Base-by-base conservation (phyloP, 805 yeast genomes). In the Lipomyces lipofer region DNA sequence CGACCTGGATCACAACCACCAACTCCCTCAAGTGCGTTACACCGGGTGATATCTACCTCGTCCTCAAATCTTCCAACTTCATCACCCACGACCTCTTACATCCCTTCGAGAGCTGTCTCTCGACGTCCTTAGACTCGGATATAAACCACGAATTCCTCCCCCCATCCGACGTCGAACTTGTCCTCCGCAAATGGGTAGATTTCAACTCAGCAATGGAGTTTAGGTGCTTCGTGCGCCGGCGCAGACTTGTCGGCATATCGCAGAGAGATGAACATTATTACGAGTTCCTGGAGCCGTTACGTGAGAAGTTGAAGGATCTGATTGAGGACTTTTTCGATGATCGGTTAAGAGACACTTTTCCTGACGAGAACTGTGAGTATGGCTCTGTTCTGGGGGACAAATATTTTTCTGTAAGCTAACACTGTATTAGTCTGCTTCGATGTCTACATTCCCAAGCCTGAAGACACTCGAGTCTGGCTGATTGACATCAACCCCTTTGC, bases 161-260 rank as follows among this genome's bases (percentile, higher is more conserved):
- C 13, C 12, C 40, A 36, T 12, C 27, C n/a, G 64, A 64, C 1
- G 80, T 75, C 56, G 95, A 88, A 63, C 71, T 94, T 30, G 85
- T 92, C 2, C 68, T 94, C 39, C 78, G 95, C 42, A 80, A 89
- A 69, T 94, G 97, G 98, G 75, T 81, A 42, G 78, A 79, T 45
- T 72, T 92, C 39, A 89, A 88, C 60, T 97, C 98, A 0, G 88
- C 98, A 0, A 73, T 90, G 64, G 99, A 94, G 68, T 94, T 94
- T 67, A 76, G 99, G 54, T 82, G 91, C 29, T 94, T 90, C 71
- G 87, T 94, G 1, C 78, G 78, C 52, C 78, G 83, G 50, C 70
- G 83, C 2, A 71, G 73, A 43, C 72, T 94, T 5, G 67, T 91
- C 4, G 98, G 86, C 0, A 81, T 85, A 1, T 77, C 90, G 0